Base-by-base conservation (phyloP, 768 basidiomycete genomes). In the Imleria badia region DNA sequence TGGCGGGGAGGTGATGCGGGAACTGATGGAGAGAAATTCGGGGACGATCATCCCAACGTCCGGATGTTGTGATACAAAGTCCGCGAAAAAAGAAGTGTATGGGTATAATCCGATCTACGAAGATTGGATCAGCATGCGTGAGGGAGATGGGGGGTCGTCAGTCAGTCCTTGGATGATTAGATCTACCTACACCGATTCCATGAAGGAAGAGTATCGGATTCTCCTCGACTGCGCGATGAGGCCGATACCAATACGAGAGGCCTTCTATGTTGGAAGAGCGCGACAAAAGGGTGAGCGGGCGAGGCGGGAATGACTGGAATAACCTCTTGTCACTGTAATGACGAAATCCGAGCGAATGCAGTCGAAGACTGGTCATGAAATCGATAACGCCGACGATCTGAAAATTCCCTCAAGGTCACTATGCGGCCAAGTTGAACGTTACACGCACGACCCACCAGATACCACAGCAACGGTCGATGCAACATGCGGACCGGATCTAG, bases 391-490 rank as follows among this genome's bases (percentile, higher is more conserved):
- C 73, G 13, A 86, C 82, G 43, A 85, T 78, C 86, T 86, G 45
- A 36, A 40, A 48, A 26, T 29, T 7, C 6, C 23, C 19, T 29
- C 34, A 3, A n/a, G 6, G 22, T 60, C 30, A 53, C 13, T 4
- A 31, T 30, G 2, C 8, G 3, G 23, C 10, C 5, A 19, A 3
- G 14, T 23, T 13, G 29, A 23, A 50, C 5, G 19, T 34, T 30
- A n/a, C 6, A 39, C 6, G 14, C 5, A 3, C 23, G 2, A 73
- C 82, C 52, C 53, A 84, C 85, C 41, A 72, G 58, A 60, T 87
- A 87, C 85, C 85, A 87, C 6, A 83, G n/a, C 26, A 87, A 62
- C 12, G 86, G 86, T 29, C 86, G 67, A 64, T 86, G 85, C 3
- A 75, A 15, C 66, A 74, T 77, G 11, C 60, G 54, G n/a, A 87